Conservation (phyloP, 1,139 yeast species). For the Wickerhamomyces sp. region DNA sequence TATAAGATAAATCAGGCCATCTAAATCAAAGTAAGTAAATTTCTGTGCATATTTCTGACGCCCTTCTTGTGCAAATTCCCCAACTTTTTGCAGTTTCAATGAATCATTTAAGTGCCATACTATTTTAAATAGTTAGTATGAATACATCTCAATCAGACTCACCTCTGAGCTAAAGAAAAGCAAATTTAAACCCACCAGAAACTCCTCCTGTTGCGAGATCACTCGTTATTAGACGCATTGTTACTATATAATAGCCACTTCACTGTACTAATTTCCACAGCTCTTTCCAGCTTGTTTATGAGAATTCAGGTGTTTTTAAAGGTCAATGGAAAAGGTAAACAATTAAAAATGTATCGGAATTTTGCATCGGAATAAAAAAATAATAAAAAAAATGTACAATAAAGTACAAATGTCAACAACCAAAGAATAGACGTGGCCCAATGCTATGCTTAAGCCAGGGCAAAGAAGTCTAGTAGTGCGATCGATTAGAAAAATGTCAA, state of each 20-base stretch:
- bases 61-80: slow-evolving; percentile 8
- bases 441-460: background rate
- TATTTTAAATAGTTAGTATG: background rate
- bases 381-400: background rate
- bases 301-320: background rate
- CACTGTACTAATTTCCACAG: background rate
- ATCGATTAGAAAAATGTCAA: background rate
- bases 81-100: slow-evolving; percentile 5
- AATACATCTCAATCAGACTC: too few species aligned
- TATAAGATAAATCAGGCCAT: slow-evolving; percentile 7
- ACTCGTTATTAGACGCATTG: slow-evolving; percentile 12
- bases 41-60: slow-evolving; percentile 12
- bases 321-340: background rate
- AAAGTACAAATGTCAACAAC: background rate
- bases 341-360: background rate
- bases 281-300: too few species aligned
- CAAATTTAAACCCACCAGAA: slow-evolving; percentile 13
- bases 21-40: slow-evolving; percentile 6
- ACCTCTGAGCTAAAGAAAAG: background rate
- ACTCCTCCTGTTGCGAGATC: slow-evolving; percentile 14
- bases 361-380: background rate
- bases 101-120: slow-evolving; percentile 10
- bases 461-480: background rate
- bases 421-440: background rate
- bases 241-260: background rate